Evolutionary conservation across 2,329 filamentous ascomycete species (phyloP).

Genomic region (Nemania abortiva): DNA sequence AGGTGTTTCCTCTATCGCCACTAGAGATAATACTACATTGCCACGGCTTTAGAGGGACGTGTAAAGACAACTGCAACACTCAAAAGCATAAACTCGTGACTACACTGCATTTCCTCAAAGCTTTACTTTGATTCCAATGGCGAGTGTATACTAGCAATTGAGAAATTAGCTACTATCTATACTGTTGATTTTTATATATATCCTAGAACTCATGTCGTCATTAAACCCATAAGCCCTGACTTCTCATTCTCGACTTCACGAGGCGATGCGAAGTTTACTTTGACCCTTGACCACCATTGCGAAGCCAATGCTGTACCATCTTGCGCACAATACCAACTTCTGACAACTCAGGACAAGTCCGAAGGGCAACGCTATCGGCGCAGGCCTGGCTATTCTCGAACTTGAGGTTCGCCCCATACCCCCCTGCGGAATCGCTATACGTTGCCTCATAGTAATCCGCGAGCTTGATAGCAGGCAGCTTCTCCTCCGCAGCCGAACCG

Average conservation of each 20-base stretch:
- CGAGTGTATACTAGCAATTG: not conserved
- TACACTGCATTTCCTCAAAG: not conserved
- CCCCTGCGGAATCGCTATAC: slow-evolving; percentile 35
- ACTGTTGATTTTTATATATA: not conserved
- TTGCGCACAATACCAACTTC: slow-evolving; percentile 45
- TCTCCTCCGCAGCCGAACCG: slow-evolving; percentile 44
- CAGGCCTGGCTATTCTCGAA: slow-evolving; percentile 43
- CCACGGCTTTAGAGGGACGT: not conserved
- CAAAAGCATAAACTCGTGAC: not conserved
- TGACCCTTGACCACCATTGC: slow-evolving; percentile 1
- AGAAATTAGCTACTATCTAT: not conserved
- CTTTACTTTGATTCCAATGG: not conserved
- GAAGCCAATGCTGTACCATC: slow-evolving; percentile 47
- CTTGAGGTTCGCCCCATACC: slow-evolving; percentile 28
- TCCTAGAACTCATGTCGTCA: not conserved
- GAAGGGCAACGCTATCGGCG: slow-evolving; percentile 43
- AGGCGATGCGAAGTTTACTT: not conserved
- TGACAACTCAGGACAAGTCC: slow-evolving; percentile 43
- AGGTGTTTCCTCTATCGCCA: no score
- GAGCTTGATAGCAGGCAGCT: slow-evolving; percentile 45
- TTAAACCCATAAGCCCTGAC: not conserved
- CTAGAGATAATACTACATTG: no score
- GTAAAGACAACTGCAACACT: not conserved
- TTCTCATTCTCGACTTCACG: not conserved
- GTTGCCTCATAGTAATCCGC: slow-evolving; percentile 45